These are phyloP conservation scores for Fusarium pininemorale DNA, from an alignment of 2,329 filamentous ascomycete species.

Conservation along the genomic window DNA sequence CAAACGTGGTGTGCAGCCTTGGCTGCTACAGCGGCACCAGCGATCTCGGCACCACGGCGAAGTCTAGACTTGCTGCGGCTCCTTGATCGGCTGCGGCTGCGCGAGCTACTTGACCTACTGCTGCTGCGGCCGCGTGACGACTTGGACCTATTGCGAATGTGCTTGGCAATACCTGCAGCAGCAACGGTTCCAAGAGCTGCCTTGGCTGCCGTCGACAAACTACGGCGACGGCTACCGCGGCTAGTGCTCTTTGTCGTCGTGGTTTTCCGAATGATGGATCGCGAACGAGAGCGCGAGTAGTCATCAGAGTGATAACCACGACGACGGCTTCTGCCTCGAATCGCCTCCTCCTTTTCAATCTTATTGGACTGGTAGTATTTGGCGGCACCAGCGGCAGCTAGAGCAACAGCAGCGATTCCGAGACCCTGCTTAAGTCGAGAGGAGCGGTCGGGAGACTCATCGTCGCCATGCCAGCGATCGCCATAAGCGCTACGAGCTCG, in stretches of 20 bases:
- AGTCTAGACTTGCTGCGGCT: conserved; percentile 57
- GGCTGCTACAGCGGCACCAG: conserved; percentile 67
- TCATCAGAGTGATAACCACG: conserved; percentile 54
- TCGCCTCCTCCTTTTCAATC: conserved; percentile 66
- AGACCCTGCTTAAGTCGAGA: conserved; percentile 68
- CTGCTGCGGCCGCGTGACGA: conserved; percentile 44
- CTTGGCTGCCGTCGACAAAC: conserved; percentile 62
- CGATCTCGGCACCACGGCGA: conserved; percentile 67
- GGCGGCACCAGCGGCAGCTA: conserved; percentile 71
- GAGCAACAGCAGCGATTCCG: conserved; percentile 69
- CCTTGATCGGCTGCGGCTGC: conserved; percentile 29
- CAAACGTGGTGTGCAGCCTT: conserved; percentile 70
- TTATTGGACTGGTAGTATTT: conserved; percentile 71
- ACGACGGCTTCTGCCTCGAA: conserved; percentile 64
- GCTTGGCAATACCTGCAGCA: conserved; percentile 66
- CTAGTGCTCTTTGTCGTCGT: conserved; percentile 50
- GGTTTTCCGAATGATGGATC: conserved; percentile 47
- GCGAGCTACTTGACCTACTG: conserved; percentile 38
- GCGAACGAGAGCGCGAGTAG: conserved; percentile 56
- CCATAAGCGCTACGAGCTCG: conserved; percentile 70
- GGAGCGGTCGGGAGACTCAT: conserved; percentile 52
- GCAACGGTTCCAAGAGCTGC: conserved; percentile 67
- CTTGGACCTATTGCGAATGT: conserved; percentile 63
- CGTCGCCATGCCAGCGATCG: conserved; percentile 57
- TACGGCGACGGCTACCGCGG: conserved; percentile 53